Evolutionary conservation across 805 yeast species (phyloP).

Genomic region (Candida anglica): DNA sequence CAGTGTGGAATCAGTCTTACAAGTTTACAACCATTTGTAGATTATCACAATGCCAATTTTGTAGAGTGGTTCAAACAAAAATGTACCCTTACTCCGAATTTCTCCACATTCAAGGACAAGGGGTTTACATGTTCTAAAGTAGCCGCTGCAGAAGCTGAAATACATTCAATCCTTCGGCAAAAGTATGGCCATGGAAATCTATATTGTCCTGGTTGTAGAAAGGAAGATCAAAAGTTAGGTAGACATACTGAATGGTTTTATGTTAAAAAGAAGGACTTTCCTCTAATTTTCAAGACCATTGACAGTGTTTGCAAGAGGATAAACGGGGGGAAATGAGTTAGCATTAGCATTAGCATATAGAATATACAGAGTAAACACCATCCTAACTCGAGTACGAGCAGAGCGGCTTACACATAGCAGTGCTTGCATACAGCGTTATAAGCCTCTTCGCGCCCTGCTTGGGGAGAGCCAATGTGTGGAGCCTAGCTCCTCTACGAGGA

Average conservation of each 20-base stretch:
- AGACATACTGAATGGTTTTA: conserved; percentile 55
- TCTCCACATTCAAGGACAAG: conserved; percentile 16
- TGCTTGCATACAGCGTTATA: not conserved
- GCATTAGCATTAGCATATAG: too few species aligned
- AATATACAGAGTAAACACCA: not conserved
- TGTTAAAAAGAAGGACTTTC: conserved; percentile 41
- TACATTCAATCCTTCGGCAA: conserved; percentile 35
- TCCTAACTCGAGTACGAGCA: not conserved
- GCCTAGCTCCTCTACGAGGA: too few species aligned
- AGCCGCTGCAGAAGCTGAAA: conserved; percentile 33
- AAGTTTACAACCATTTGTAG: conserved; percentile 29
- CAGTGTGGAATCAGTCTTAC: conserved; percentile 46
- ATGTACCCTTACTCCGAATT: too few species aligned
- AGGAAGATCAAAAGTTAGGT: conserved; percentile 1
- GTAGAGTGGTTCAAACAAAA: not conserved
- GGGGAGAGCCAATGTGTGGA: too few species aligned
- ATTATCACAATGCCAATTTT: conserved; percentile 5
- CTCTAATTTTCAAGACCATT: conserved; percentile 26
- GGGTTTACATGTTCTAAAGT: conserved; percentile 36
- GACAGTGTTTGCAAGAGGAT: conserved; percentile 19
- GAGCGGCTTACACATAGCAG: not conserved
- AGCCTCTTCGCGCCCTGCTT: too few species aligned
- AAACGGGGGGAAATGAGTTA: too few species aligned
- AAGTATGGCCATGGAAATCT: conserved; percentile 47
- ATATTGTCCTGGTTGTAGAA: conserved; percentile 44